Evolutionary conservation across 441 rosid genomes (phyloP), one percentile per base, ranked within the genome.

Genomic region (Syzygium syzygioides): DNA sequence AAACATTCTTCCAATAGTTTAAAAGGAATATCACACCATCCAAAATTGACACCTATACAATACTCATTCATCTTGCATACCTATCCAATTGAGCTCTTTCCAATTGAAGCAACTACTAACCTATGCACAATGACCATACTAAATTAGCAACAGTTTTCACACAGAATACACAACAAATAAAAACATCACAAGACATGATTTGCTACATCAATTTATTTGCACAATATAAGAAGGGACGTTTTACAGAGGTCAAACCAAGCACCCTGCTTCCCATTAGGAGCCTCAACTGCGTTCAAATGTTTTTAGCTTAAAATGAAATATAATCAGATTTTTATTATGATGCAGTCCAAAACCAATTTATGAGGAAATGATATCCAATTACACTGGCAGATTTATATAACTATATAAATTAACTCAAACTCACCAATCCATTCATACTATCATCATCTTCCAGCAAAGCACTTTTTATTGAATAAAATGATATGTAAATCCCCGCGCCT

Each of bases 401-500:
- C 83, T 76, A 76, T 34, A 32, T 34, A 59, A 88, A 80, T 20
- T 20, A 37, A 66, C 25, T 88, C 59, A 71, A 88, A 89, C 95
- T 89, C 92, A 98, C 99, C 96, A 89, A 91, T 93, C 93, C 94
- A 90, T 66, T 92, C 91, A 90, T 91, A 57, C 92, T 88, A 87
- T 93, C 90, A 84, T 87, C 90, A 88, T 93, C 96, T 88, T 93
- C 99, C 89, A 90, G 91, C 86, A 94, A 90, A 37, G 96, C 95
- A 90, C 95, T 97, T 92, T 91, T 95, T 89, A 95, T 89, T 86
- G 93, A 91, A 92, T 96, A 97, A 91, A 95, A 97, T 32, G 95
- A 93, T 87, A 96, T 90, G 90, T 95, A 96, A 79, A 96, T 93
- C 89, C 99, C 98, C 85, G 98, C 99, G 91, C 99, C 99, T 91